phyloP scores from a whole-genome alignment of 257 asterid species.

The Petunia axillaris region DNA sequence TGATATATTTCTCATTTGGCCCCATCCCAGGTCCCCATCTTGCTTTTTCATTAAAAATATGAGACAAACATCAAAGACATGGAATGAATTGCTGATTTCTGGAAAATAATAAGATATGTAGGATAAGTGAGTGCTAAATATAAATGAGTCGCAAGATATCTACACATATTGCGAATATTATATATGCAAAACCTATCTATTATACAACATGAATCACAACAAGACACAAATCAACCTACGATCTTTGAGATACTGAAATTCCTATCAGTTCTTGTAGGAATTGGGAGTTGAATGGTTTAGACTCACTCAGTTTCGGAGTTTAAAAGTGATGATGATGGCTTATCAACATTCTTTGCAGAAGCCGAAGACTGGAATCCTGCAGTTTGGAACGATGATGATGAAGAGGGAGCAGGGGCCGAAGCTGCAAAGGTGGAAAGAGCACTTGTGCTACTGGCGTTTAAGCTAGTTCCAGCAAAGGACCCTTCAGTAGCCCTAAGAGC shows the following conservation, averaged over 20 bases:
- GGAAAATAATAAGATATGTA: neutral
- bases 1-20: neutral
- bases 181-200: conserved; percentile 10
- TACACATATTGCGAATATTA: neutral
- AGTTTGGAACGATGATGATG: conserved; percentile 55
- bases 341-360: conserved; percentile 46
- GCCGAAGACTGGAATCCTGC: conserved; percentile 45
- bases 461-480: conserved; percentile 45
- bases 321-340: conserved; percentile 51
- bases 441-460: conserved; percentile 46
- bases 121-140: neutral
- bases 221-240: neutral
- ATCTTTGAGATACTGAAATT: neutral
- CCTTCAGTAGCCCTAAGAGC: conserved; percentile 68
- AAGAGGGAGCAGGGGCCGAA: conserved; percentile 58
- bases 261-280: conserved; percentile 4
- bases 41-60: neutral
- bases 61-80: neutral
- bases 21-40: neutral
- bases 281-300: neutral
- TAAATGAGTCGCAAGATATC: neutral
- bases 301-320: conserved; percentile 31
- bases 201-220: neutral
- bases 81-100: neutral
- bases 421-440: conserved; percentile 55